Conservation (phyloP, 768 basidiomycete species). For the Psilocybe cubensis region DNA sequence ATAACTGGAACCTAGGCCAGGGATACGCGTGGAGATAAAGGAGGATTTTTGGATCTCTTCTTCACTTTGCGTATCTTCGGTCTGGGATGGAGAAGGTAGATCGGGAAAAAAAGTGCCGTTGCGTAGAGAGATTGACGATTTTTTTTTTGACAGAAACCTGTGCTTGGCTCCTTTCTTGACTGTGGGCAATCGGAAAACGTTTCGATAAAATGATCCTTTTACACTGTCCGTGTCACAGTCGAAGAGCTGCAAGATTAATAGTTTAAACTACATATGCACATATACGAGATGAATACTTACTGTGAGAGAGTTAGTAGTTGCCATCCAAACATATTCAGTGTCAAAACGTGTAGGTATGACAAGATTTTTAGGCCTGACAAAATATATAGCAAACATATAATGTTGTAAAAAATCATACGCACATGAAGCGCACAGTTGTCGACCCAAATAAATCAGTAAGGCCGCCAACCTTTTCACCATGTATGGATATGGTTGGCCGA, state of each 20-base stretch:
- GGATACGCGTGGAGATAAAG: conserved; percentile 53
- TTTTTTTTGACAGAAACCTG: conserved; percentile 19
- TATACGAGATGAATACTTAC: conserved; percentile 35
- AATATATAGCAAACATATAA: conserved; percentile 2
- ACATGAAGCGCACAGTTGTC: conserved; percentile 58
- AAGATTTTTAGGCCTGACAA: conserved; percentile 56
- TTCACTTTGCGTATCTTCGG: conserved; percentile 23
- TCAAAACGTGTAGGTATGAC: conserved; percentile 66
- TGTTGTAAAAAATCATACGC: conserved; percentile 19
- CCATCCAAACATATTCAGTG: conserved; percentile 62
- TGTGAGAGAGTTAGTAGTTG: conserved; percentile 53
- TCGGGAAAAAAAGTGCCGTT: conserved; percentile 15
- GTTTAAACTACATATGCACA: neutral
- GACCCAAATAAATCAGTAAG: conserved; percentile 62
- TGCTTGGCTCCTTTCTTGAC: conserved; percentile 29
- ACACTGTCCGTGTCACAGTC: conserved; percentile 53
- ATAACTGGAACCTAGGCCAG: conserved; percentile 58
- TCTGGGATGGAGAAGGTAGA: conserved; percentile 18
- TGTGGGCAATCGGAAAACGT: conserved; percentile 46
- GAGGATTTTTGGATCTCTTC: conserved; percentile 26
- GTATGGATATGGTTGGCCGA: conserved; percentile 53
- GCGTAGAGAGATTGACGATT: conserved; percentile 19
- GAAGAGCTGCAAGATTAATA: conserved; percentile 41
- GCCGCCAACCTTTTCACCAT: conserved; percentile 52
- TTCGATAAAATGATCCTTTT: conserved; percentile 55